These are phyloP conservation scores for Saitozyma sp. DNA, from an alignment of 768 basidiomycete species.

Conservation along the genomic window DNA sequence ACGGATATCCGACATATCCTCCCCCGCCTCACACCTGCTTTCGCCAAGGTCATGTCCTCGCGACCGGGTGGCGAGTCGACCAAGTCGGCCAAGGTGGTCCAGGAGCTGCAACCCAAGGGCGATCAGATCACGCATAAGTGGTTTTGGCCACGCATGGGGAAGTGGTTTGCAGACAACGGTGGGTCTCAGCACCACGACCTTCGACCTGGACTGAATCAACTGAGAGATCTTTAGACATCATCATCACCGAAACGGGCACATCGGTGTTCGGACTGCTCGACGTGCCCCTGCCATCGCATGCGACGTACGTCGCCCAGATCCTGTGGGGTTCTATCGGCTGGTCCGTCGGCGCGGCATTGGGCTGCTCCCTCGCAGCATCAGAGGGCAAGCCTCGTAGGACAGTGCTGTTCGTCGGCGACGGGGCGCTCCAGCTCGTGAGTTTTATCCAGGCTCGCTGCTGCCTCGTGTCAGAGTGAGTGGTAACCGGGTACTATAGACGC, in stretches of 20 bases:
- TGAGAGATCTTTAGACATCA: constrained; percentile 56
- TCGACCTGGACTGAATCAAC: no score
- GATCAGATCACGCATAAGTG: constrained; percentile 69
- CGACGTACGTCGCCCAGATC: constrained; percentile 59
- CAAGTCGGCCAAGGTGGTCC: constrained; percentile 19
- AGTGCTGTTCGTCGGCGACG: constrained; percentile 73
- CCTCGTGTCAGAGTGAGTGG: background rate
- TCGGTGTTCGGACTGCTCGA: constrained; percentile 83
- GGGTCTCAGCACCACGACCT: constrained; percentile 7
- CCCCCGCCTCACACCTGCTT: constrained; percentile 43
- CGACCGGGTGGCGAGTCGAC: constrained; percentile 24
- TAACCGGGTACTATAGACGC: constrained; percentile 57
- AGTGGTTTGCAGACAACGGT: constrained; percentile 71
- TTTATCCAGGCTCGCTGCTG: background rate
- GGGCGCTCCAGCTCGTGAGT: constrained; percentile 39
- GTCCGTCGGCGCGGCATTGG: constrained; percentile 72
- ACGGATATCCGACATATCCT: constrained; percentile 51
- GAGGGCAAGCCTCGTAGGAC: constrained; percentile 66
- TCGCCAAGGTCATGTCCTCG: constrained; percentile 30
- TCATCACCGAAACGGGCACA: constrained; percentile 87
- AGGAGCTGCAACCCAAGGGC: constrained; percentile 21
- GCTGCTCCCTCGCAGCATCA: constrained; percentile 75
- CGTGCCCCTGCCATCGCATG: constrained; percentile 70
- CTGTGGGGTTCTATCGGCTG: constrained; percentile 93
- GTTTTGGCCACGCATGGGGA: constrained; percentile 77